Percentiles rank a stretch among this genome's conserved stretches.
These are phyloP conservation scores for Sherardia arvensis DNA, from an alignment of 257 asterid species.

Conservation along the genomic window DNA sequence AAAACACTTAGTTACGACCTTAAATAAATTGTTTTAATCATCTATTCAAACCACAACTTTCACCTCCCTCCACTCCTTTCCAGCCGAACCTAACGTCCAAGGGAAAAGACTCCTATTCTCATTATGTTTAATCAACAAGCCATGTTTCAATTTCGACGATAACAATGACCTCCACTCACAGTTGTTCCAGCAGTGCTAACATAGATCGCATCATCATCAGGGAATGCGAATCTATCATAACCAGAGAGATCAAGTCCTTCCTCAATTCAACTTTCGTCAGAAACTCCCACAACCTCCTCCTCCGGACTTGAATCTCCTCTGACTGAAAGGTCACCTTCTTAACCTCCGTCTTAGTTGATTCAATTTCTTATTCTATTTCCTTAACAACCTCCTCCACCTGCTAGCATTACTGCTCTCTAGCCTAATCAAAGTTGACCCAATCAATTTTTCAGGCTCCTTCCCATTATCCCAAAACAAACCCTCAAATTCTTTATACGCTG, in stretches of 20 bases:
- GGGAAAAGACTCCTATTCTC: constrained; percentile 58
- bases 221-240: constrained; percentile 87
- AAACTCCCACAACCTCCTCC: constrained; percentile 91
- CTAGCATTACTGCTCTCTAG: neutral
- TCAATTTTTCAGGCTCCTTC: constrained; percentile 23
- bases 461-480: constrained; percentile 95
- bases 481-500: constrained; percentile 74
- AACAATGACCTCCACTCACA: constrained; percentile 66
- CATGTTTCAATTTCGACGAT: constrained; percentile 68
- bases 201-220: constrained; percentile 82
- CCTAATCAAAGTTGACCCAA: constrained; percentile 18
- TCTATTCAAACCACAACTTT: constrained; percentile 50
- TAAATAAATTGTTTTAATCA: no score
- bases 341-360: constrained; percentile 21
- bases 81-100: constrained; percentile 80
- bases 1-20: no score
- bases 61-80: constrained; percentile 41
- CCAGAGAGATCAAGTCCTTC: constrained; percentile 96
- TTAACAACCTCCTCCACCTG: neutral
- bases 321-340: constrained; percentile 68
- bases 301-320: constrained; percentile 55
- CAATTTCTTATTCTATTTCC: constrained; percentile 16
- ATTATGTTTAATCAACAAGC: constrained; percentile 65
- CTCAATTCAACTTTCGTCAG: constrained; percentile 70
- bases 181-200: constrained; percentile 75